Evolutionary conservation across 768 basidiomycete species (phyloP), one percentile per base, ranked within the genome.

Genomic region (Flagelloscypha sp.): DNA sequence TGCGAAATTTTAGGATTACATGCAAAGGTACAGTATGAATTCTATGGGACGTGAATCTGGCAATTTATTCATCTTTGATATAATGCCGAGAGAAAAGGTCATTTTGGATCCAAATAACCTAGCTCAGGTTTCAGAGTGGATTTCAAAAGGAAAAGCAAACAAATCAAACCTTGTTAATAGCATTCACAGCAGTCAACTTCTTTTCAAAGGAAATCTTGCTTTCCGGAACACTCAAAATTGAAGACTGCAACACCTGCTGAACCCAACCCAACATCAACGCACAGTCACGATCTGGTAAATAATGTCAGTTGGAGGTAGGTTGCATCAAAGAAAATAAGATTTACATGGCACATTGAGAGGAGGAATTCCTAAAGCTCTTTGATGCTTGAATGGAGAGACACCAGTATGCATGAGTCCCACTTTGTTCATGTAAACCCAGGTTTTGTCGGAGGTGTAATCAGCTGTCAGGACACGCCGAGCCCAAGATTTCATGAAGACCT

Each of bases 51-150:
- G n/a, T n/a, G n/a, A n/a, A n/a, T n/a, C n/a, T n/a, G n/a, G n/a
- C n/a, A n/a, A n/a, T n/a, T n/a, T 41, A 35, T 30, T 45, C 43
- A 27, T 63, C 58, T 8, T 58, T 40, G 30, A 66, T 55, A 37
- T 68, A 68, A 39, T 68, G 63, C 6, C 64, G 57, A 3, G 64
- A 57, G 39, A 68, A 68, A 11, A 66, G 56, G 37, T 68, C 66
- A 34, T 70, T 71, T 48, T 71, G 69, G 16, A 70, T 65, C 69
- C 68, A 68, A n/a, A 70, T 45, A 13, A 69, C 50, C 66, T 69
- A 21, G 21, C 24, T 34, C 17, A 8, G 9, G 11, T 24, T 12
- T 24, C 8, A 25, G 13, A 10, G 10, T 12, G 16, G 1, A 27
- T 35, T 8, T 11, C 30, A 12, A 10, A 15, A 15, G n/a, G 20